Evolutionary conservation across 148 eudicot genomes (phyloP), one percentile per base, ranked within the genome.

Genomic region (Heliosperma pusillum): DNA sequence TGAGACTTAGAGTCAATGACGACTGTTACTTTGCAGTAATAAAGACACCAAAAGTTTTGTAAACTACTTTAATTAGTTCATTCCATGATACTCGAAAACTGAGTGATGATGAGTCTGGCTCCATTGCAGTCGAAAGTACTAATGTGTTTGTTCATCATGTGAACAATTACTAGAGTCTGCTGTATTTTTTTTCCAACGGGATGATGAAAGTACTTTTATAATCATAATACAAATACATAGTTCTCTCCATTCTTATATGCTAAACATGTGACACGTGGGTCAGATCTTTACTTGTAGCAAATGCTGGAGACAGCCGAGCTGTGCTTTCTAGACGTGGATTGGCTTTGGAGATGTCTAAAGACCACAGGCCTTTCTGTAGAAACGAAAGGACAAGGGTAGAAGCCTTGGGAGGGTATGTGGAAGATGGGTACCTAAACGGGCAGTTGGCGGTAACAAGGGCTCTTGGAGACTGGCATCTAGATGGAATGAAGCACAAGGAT

Each of bases 231-330:
- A n/a, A 56, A 50, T n/a, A 16, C 40, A 40, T 69, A 16, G 13
- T n/a, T 71, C 30, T 57, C 63, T 66, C 24, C 40, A 7, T 73
- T 69, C 47, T 15, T 78, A 61, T 71, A 26, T 65, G 27, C 56
- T 77, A 81, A 76, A 73, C 78, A 42, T 62, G 76, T 79, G 71
- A 79, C 73, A 61, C 72, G 72, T 73, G 81, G n/a, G 57, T 53
- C 93, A 95, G 97, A 83, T 95, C 99, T 69, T 81, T 92, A 76
- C 99, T 92, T 27, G 99, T 95, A 53, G 99, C 99, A 21, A 95
- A 95, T 79, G 99, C 93, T 33, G 99, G 99, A 76, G 99, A 92
- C 77, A 92, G 97, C 66, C 85, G 97, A 71, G 98, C 98, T 3
- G 93, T 94, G 69, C 82, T 91, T 45, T 96, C 97, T 20, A 85